Conservation (phyloP, 169 alveolate species). For the Perkinsus olseni region DNA sequence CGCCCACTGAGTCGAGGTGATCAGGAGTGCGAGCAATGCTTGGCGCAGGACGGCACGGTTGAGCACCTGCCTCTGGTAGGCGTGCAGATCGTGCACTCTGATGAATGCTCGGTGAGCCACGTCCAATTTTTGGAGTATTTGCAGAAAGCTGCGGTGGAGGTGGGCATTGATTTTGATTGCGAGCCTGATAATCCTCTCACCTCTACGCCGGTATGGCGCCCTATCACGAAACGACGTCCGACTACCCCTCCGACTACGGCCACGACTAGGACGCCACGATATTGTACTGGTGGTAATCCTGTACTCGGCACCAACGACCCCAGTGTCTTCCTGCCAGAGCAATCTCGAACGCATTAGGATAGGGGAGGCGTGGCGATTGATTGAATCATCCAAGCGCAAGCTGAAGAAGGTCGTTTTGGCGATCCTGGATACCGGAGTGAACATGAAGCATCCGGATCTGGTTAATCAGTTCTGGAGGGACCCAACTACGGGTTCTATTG, state of each 20-base stretch:
- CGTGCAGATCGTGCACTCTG: no score
- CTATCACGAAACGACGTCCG: no score
- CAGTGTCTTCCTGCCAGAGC: slow-evolving; percentile 21
- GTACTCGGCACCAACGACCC: slow-evolving; percentile 24
- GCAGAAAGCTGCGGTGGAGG: no score
- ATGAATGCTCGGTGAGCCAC: no score
- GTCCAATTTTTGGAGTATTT: no score
- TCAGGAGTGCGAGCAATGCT: neutral
- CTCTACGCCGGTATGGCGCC: no score
- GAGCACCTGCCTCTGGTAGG: no score
- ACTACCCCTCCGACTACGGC: no score
- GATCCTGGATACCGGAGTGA: slow-evolving; percentile 35
- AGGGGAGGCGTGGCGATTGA: neutral
- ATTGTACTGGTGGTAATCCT: slow-evolving; percentile 20
- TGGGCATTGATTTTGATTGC: no score
- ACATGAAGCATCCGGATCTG: slow-evolving; percentile 33
- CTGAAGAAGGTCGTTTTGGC: slow-evolving; percentile 31
- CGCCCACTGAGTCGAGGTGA: slow-evolving; percentile 27
- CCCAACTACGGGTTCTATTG: slow-evolving; percentile 26
- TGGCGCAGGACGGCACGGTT: no score
- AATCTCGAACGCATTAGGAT: slow-evolving; percentile 11
- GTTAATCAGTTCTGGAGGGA: slow-evolving; percentile 31
- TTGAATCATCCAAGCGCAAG: neutral
- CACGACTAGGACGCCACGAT: slow-evolving; percentile 20
- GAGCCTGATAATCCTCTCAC: no score